Conservation (phyloP, 441 rosid genomes). For the Daphne laureola region DNA sequence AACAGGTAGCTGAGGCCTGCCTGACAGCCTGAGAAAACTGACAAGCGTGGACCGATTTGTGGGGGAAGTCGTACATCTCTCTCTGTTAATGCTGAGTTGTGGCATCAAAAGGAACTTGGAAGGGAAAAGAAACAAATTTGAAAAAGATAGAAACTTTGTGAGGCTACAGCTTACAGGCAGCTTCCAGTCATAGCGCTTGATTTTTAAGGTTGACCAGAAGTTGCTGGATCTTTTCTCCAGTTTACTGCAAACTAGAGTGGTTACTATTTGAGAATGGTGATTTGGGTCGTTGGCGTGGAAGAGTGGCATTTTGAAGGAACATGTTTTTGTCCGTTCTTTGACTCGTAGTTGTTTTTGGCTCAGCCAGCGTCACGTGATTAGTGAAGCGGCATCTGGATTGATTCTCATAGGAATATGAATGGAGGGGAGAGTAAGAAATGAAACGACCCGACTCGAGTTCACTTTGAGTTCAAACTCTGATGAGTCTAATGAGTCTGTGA, state of each 20-base stretch:
- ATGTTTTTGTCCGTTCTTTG: too few relatives aligned
- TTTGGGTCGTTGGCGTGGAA: background rate
- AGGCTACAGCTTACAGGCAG: background rate
- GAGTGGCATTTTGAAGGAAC: background rate
- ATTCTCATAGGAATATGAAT: too few relatives aligned
- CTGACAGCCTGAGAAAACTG: too few relatives aligned
- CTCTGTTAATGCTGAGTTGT: slow-evolving; percentile 13
- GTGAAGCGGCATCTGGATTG: too few relatives aligned
- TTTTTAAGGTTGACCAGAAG: too few relatives aligned
- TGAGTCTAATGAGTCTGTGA: too few relatives aligned
- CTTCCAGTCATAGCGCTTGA: slow-evolving; percentile 13
- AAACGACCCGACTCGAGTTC: too few relatives aligned
- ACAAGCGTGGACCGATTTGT: background rate
- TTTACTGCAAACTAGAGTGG: slow-evolving; percentile 3
- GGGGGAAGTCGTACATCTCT: background rate
- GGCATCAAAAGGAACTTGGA: background rate
- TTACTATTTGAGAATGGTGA: background rate
- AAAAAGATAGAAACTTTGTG: background rate
- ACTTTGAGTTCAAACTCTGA: too few relatives aligned
- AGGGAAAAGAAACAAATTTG: background rate
- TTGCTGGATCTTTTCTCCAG: background rate
- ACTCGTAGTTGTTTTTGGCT: too few relatives aligned
- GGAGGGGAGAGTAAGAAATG: too few relatives aligned
- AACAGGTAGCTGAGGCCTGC: background rate
- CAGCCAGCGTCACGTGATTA: too few relatives aligned